phyloP scores from a whole-genome alignment of 2,329 filamentous ascomycete genomes.

The Pseudopithomyces chartarum region DNA sequence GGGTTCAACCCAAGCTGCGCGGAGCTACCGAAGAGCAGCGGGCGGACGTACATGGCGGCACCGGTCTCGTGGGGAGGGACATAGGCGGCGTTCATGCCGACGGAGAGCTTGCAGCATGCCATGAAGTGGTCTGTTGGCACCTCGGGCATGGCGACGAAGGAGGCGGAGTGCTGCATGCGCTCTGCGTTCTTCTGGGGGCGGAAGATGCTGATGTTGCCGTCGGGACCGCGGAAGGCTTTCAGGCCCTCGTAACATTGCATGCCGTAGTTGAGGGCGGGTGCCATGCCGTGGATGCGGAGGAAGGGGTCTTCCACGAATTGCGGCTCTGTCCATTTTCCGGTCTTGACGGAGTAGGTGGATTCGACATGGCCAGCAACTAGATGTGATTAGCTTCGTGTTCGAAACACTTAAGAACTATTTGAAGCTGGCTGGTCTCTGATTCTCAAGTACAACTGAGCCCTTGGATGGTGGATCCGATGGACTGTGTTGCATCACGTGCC shows the following conservation, averaged over 20 bases:
- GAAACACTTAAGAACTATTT: not conserved
- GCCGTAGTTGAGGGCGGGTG: constrained; percentile 90
- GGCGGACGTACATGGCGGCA: constrained; percentile 90
- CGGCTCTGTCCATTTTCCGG: constrained; percentile 77
- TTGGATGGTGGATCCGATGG: too few species aligned
- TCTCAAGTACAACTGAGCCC: too few species aligned
- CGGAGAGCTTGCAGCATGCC: constrained; percentile 76
- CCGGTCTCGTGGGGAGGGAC: constrained; percentile 89
- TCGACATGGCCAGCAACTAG: constrained; percentile 93
- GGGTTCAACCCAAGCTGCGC: constrained; percentile 86
- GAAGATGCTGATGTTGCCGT: constrained; percentile 81
- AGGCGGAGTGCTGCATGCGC: constrained; percentile 83
- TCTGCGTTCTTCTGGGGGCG: constrained; percentile 82
- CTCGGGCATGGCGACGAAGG: constrained; percentile 80
- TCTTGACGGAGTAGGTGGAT: constrained; percentile 76
- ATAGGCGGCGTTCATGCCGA: constrained; percentile 85
- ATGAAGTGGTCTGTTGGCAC: constrained; percentile 80
- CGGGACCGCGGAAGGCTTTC: constrained; percentile 86
- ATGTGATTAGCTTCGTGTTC: constrained; percentile 1
- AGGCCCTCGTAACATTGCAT: constrained; percentile 99
- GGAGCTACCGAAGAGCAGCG: constrained; percentile 83
- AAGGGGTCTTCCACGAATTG: constrained; percentile 81
- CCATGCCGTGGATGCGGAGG: constrained; percentile 92
- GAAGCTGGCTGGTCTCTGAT: not conserved
- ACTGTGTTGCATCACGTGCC: not conserved